Base-by-base conservation (phyloP, 1,139 yeast genomes). In the Hyphopichia wangnamkhiaoensis region DNA sequence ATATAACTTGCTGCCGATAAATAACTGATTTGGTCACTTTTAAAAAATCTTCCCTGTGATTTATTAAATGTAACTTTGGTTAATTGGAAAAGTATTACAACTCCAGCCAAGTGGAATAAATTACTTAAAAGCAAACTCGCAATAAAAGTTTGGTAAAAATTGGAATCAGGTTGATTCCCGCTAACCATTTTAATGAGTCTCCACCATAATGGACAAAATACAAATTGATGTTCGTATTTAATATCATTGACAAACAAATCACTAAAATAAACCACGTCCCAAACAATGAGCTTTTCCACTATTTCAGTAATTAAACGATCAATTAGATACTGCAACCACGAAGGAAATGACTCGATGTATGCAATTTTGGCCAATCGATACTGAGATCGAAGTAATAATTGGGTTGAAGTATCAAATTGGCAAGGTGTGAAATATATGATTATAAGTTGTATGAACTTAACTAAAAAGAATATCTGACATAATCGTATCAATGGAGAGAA, bases 261-360 rank as follows among this genome's bases (percentile, higher is more conserved):
- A 19, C 78, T 61, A 54, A 86, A 90, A 59, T 84, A 89, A 0
- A 90, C 95, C 2, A 84, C 74, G 59, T 93, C 98, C 98, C 98
- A 91, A 5, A 82, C 74, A 24, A 86, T 65, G 7, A 87, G 65
- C 43, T 80, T 79, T 34, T 77, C 68, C 33, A 74, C 61, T 1
- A 70, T 43, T 21, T 54, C 43, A 5, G 44, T 45, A 13, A 50
- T 29, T 7, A 49, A 4, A 5, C 31, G 20, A 12, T 12, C 16
- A 2, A 31, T 12, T 12, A 32, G 8, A 20, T 36, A 23, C 10
- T 24, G 15, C 5, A 19, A 13, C 13, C 13, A 3, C n/a, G 8
- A 3, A 6, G 27, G 20, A 20, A 27, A 14, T n/a, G 14, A 9
- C 12, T 19, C 14, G 6, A 35, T 35, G 31, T 34, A 38, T 20